These are phyloP conservation scores for Clathrospora elynae DNA, from an alignment of 2,329 filamentous ascomycete species.

Conservation along the genomic window DNA sequence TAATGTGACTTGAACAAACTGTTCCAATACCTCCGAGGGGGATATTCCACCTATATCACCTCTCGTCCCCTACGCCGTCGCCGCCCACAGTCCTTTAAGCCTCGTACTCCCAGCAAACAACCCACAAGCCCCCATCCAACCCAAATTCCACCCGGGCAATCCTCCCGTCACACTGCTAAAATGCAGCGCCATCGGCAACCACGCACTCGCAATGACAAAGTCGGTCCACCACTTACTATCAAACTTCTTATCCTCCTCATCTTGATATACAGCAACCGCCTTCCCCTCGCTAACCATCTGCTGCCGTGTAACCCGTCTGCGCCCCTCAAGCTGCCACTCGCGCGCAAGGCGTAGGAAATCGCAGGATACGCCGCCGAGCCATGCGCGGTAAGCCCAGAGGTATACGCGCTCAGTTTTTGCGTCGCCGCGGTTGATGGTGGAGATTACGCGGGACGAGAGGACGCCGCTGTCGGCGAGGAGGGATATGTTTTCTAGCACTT, in stretches of 20 bases:
- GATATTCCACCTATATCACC: background rate
- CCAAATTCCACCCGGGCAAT: slow-evolving; percentile 52
- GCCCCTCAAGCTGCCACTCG: slow-evolving; percentile 50
- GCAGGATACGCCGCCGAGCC: slow-evolving; percentile 51
- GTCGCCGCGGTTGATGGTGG: slow-evolving; percentile 46
- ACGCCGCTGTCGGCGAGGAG: slow-evolving; percentile 52
- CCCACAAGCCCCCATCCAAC: slow-evolving; percentile 52
- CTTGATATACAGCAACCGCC: slow-evolving; percentile 40
- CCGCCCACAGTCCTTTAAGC: slow-evolving; percentile 33
- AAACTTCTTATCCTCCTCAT: slow-evolving; percentile 46
- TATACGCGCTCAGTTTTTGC: slow-evolving; percentile 46
- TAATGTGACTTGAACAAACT: no score
- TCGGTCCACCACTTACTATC: slow-evolving; percentile 52
- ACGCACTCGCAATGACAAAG: slow-evolving; percentile 50
- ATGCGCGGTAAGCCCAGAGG: slow-evolving; percentile 50
- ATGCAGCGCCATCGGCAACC: slow-evolving; percentile 53
- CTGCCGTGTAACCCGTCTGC: slow-evolving; percentile 37
- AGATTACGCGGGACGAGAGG: slow-evolving; percentile 43
- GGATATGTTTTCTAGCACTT: slow-evolving; percentile 52
- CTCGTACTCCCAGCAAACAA: slow-evolving; percentile 47
- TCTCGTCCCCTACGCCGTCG: slow-evolving; percentile 18
- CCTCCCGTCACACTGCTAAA: slow-evolving; percentile 47
- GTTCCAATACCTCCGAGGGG: background rate
- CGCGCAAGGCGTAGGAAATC: slow-evolving; percentile 51
- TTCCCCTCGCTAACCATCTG: slow-evolving; percentile 38